These are phyloP conservation scores for Stagonosporopsis chrysanthemi DNA, from an alignment of 2,329 filamentous ascomycete species.

Conservation along the genomic window DNA sequence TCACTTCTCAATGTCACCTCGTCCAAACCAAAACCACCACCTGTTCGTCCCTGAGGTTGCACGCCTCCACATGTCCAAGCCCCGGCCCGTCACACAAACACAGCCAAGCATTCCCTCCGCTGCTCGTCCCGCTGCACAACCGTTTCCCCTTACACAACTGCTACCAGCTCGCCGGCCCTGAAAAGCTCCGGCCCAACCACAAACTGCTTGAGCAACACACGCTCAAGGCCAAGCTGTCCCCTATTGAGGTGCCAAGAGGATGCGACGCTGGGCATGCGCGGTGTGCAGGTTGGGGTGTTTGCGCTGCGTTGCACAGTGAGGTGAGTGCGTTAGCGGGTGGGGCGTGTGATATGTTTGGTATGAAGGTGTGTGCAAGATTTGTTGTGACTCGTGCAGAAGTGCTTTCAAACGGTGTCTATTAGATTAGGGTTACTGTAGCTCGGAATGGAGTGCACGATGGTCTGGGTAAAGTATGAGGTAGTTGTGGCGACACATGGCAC, in stretches of 20 bases:
- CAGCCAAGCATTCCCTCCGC: conserved; percentile 24
- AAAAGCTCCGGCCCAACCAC: conserved; percentile 5
- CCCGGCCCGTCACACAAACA: conserved; percentile 8
- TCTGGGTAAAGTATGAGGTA: background rate
- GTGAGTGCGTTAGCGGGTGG: background rate
- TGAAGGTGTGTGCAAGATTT: background rate
- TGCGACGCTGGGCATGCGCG: conserved; percentile 3
- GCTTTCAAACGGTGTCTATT: background rate
- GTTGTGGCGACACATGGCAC: background rate
- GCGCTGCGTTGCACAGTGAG: conserved; percentile 18
- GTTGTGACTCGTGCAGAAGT: background rate
- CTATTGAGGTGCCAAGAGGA: conserved; percentile 7
- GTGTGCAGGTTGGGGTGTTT: background rate
- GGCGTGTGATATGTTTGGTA: background rate
- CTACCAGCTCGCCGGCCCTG: background rate
- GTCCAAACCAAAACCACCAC: background rate
- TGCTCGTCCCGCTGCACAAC: conserved; percentile 12
- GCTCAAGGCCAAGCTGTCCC: background rate
- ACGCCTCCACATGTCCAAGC: background rate
- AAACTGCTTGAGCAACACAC: background rate
- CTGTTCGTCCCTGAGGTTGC: background rate
- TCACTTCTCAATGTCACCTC: background rate
- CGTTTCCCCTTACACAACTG: conserved; percentile 12
- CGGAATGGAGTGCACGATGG: background rate
- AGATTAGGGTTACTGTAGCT: background rate